Conservation (phyloP, 306 rosid genomes). For the Quercus engelmannii region DNA sequence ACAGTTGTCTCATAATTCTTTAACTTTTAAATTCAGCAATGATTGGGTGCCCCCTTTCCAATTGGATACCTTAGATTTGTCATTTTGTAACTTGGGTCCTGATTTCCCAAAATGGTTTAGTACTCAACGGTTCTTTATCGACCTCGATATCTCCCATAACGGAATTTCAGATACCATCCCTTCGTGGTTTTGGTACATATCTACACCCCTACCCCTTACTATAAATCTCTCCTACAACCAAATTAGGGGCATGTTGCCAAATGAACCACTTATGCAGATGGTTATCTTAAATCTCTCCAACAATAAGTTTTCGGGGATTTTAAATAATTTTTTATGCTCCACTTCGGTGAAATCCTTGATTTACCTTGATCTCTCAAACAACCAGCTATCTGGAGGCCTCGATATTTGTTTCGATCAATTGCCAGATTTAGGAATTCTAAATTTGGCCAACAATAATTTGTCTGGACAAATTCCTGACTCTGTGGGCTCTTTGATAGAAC, state of each 20-base stretch:
- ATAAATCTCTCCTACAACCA: too few relatives aligned
- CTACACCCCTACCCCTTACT: too few relatives aligned
- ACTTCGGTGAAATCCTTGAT: fast-evolving
- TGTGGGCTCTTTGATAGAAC: neutral
- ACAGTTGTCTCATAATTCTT: neutral
- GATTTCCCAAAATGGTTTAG: constrained; percentile 30
- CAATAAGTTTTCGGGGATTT: neutral
- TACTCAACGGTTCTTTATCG: fast-evolving
- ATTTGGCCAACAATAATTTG: constrained; percentile 9
- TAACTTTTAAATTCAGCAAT: neutral
- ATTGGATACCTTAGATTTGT: neutral
- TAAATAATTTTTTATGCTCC: neutral
- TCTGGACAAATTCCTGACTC: constrained; percentile 6
- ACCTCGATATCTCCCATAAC: neutral
- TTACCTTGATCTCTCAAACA: constrained; percentile 18
- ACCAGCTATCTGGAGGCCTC: neutral
- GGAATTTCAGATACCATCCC: too few relatives aligned
- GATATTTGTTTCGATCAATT: constrained; percentile 8
- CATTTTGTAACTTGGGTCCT: constrained; percentile 22
- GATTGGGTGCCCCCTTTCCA: constrained; percentile 13
- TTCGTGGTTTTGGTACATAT: too few relatives aligned
- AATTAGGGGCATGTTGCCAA: too few relatives aligned
- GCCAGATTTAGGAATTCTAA: neutral
- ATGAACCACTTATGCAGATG: too few relatives aligned
- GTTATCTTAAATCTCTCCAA: too few relatives aligned